These are phyloP conservation scores for Olyra latifolia DNA, from an alignment of 176 grass and related monocot species.

Conservation along the genomic window DNA sequence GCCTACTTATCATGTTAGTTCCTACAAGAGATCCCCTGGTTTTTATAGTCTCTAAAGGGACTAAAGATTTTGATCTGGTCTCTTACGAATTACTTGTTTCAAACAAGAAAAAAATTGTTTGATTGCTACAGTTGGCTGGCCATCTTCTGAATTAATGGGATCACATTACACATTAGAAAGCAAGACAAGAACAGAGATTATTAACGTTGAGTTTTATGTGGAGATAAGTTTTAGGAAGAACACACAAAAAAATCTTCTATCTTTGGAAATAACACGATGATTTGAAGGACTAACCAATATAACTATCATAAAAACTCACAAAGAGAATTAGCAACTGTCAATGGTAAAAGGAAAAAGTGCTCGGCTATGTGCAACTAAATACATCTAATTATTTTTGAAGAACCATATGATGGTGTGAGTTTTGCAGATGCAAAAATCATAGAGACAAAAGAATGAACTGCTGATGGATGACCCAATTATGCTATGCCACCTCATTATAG, in stretches of 20 bases:
- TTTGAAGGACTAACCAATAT: not conserved
- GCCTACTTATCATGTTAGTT: not conserved
- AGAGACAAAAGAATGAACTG: slow-evolving; percentile 3
- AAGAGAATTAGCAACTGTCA: not conserved
- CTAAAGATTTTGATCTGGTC: not conserved
- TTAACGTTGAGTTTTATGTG: not conserved
- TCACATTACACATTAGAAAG: not conserved
- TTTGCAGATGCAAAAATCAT: not conserved
- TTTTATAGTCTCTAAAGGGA: not conserved
- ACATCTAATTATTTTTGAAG: not conserved
- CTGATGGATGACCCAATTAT: not conserved
- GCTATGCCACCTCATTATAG: not conserved
- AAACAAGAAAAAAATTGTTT: not conserved
- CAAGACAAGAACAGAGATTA: not conserved
- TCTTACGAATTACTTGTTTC: not conserved
- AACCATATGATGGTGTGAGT: not conserved
- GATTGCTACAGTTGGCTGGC: not conserved
- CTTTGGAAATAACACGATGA: not conserved
- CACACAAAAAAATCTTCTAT: not conserved
- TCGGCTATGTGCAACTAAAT: not conserved
- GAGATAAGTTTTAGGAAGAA: not conserved
- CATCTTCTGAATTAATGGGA: slow-evolving; percentile 5
- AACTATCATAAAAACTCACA: not conserved
- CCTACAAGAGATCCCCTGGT: not conserved
- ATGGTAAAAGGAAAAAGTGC: not conserved